Evolutionary conservation across 1,139 yeast species (phyloP), one percentile per base, ranked within the genome.

Genomic region (Saccharomyces uvarum): DNA sequence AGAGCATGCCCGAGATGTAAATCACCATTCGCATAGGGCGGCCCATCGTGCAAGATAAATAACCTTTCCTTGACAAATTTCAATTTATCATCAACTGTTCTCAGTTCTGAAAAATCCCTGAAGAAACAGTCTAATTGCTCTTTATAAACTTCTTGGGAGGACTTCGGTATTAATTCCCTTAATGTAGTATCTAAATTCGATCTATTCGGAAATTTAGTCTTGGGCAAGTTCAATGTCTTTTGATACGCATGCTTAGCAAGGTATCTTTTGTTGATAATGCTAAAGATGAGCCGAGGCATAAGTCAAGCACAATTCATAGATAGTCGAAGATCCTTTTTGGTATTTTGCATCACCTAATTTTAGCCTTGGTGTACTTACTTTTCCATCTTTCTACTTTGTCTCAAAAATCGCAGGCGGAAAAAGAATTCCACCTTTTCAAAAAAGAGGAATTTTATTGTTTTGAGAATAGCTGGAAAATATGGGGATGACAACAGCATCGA

Each of bases 11-110:
- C 99, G 57, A 91, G 71, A 68, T 93, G 99, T 27, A 93, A 74
- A 58, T 86, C 89, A 3, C 98, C 99, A 67, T 93, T 93, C 11
- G 99, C 98, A 71, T 91, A 93, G 0, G 99, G 99, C 0, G 99
- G 99, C 0, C 99, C 99, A 71, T 93, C 99, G 62, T 91, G 98
- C 3, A 93, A 74, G 1, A 86, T 77, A 61, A 88, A 89, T n/a
- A 75, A 61, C 28, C 74, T 70, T 1, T 71, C 65, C 46, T 58
- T 55, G 2, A 66, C 59, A 51, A 59, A 65, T n/a, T 59, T 38
- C 27, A 57, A 24, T 52, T 59, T 60, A 27, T 54, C 58, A 1
- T 28, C 47, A 13, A 56, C 59, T 42, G 53, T 53, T 2, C 47
- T 49, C 1, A 65, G 33, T 13, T 48, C 28, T 4, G 52, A 27